A percentile compares a stretch with the other conserved stretches of the same genome.
Conservation (phyloP, 352 stramenopile species). For the Thalassiosira exigua region DNA sequence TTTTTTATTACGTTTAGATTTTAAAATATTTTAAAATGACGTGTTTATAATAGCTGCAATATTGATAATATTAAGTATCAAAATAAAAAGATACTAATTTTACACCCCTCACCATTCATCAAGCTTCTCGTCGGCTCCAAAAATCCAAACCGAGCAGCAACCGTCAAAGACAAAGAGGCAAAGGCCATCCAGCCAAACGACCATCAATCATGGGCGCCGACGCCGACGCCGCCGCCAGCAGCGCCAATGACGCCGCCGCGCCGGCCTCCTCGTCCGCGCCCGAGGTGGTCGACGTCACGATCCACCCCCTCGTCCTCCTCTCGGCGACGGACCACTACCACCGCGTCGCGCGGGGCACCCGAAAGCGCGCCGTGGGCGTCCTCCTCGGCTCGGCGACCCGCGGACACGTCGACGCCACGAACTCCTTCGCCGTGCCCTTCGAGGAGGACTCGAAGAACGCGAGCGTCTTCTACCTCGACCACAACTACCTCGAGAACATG, state of each 20-base stretch:
- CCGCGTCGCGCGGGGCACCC: slow-evolving; percentile 96
- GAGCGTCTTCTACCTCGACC: slow-evolving; percentile 98
- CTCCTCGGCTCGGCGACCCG: slow-evolving; percentile 95
- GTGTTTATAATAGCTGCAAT: too few relatives aligned
- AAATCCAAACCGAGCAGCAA: too few relatives aligned
- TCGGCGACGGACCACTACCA: slow-evolving; percentile 99
- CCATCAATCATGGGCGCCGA: slow-evolving; percentile 3
- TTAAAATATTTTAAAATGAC: too few relatives aligned
- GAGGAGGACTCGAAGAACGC: slow-evolving; percentile 97
- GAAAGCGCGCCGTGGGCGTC: slow-evolving; percentile 98
- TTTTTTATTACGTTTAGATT: too few relatives aligned
- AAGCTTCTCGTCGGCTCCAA: too few relatives aligned
- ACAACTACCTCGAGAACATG: slow-evolving; percentile 99
- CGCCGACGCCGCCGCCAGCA: background rate
- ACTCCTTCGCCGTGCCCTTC: slow-evolving; percentile 94
- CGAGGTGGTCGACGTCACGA: slow-evolving; percentile 88
- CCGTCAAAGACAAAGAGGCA: background rate
- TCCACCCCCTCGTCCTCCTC: slow-evolving; percentile 98
- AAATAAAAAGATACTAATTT: too few relatives aligned
- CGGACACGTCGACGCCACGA: slow-evolving; percentile 86
- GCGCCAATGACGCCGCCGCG: background rate
- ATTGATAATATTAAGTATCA: too few relatives aligned
- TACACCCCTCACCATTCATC: too few relatives aligned
- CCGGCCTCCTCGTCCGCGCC: slow-evolving; percentile 1
- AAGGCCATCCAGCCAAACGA: background rate